These are phyloP conservation scores for Hylodesmum podocarpum DNA, from an alignment of 306 rosid species.

Conservation along the genomic window DNA sequence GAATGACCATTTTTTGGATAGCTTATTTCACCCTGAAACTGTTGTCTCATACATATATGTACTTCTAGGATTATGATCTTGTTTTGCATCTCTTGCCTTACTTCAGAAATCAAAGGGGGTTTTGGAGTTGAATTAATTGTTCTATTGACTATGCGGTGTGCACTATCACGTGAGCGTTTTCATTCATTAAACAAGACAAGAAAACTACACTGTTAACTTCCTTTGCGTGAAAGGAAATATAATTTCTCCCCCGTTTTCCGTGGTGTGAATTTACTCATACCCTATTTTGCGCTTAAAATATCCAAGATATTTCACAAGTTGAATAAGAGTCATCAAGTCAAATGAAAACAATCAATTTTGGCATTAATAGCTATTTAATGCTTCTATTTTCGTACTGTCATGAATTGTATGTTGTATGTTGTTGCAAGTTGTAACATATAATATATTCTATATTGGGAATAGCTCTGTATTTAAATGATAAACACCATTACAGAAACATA, in stretches of 20 bases:
- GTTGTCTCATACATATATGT: background rate
- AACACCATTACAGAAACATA: background rate
- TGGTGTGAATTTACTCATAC: conserved; percentile 3
- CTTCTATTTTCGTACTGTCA: background rate
- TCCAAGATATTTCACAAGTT: background rate
- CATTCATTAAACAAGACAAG: background rate
- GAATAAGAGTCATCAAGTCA: background rate
- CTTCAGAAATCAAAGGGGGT: background rate
- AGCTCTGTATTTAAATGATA: background rate
- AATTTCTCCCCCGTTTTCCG: background rate
- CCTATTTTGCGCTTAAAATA: background rate
- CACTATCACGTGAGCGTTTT: conserved; percentile 5
- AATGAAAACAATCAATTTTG: background rate
- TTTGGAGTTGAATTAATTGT: background rate
- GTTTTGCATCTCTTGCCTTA: background rate
- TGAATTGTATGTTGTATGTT: background rate
- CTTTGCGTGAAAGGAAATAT: conserved; percentile 13
- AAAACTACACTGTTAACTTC: background rate
- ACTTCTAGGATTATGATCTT: background rate
- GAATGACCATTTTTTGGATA: conserved; percentile 22
- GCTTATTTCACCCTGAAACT: conserved; percentile 3
- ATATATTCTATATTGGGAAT: conserved; percentile 2
- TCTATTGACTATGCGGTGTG: background rate
- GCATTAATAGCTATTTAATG: background rate
- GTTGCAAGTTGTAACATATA: background rate